phyloP scores from a whole-genome alignment of 148 eudicot genomes.

The Vaccinium vitisidaea region DNA sequence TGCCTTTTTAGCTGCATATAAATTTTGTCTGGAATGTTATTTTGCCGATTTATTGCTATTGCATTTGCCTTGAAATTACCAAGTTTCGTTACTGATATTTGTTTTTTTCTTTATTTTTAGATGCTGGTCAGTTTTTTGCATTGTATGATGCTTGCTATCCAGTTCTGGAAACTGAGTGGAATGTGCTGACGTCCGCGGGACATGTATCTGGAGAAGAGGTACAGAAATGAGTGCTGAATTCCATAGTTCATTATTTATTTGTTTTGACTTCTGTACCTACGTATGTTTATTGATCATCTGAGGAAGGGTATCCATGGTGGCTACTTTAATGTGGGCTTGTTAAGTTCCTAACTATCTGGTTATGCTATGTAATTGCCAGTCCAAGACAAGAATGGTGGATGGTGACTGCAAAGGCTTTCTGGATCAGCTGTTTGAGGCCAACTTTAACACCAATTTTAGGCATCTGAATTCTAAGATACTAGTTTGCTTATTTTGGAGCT shows the following conservation, averaged over 20 bases:
- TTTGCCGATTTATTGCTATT: neutral
- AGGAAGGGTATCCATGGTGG: neutral
- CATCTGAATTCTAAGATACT: constrained; percentile 62
- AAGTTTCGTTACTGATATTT: neutral
- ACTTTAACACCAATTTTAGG: constrained; percentile 28
- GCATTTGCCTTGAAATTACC: neutral
- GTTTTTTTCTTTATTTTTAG: constrained; percentile 20
- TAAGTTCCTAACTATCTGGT: constrained; percentile 9
- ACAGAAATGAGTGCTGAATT: neutral
- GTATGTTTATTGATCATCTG: neutral
- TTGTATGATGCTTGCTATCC: constrained; percentile 49
- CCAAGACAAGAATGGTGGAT: constrained; percentile 39
- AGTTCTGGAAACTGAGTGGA: constrained; percentile 58
- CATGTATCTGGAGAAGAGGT: constrained; percentile 48
- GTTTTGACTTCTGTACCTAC: neutral
- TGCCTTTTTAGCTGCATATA: neutral
- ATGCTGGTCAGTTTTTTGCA: constrained; percentile 26
- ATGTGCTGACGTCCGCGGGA: constrained; percentile 35
- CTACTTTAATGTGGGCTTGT: neutral
- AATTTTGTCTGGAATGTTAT: neutral
- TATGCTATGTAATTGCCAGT: constrained; percentile 29
- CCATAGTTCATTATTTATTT: neutral
- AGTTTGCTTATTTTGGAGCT: constrained; percentile 61
- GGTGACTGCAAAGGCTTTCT: constrained; percentile 44
- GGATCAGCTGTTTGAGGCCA: constrained; percentile 41